phyloP scores from a whole-genome alignment of 31 red algal genomes.

The Asparagopsis taxiformis region DNA sequence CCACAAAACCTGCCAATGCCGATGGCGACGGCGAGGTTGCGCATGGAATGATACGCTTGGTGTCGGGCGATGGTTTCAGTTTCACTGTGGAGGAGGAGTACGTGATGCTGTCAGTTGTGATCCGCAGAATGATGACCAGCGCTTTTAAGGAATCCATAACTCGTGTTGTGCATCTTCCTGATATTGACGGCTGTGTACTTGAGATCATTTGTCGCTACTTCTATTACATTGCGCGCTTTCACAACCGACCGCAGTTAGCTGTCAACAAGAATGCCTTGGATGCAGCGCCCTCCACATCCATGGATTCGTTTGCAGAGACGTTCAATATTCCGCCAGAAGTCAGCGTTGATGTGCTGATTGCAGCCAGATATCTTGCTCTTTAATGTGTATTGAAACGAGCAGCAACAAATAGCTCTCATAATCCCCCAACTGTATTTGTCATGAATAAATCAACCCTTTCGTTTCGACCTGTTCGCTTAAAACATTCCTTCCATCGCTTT shows the following conservation, averaged over 20 bases:
- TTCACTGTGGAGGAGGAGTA: slow-evolving; percentile 54
- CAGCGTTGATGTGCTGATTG: slow-evolving; percentile 19
- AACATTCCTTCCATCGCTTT: no score
- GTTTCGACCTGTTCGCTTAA: no score
- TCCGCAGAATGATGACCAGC: slow-evolving; percentile 49
- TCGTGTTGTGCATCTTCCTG: slow-evolving; percentile 34
- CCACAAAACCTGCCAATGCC: not conserved
- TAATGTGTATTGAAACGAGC: not conserved
- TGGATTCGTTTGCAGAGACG: slow-evolving; percentile 28
- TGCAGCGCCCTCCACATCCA: slow-evolving; percentile 3
- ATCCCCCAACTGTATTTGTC: no score
- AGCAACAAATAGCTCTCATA: not conserved
- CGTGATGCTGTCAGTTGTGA: slow-evolving; percentile 50
- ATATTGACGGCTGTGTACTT: slow-evolving; percentile 49
- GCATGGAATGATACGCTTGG: slow-evolving; percentile 47
- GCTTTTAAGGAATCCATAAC: slow-evolving; percentile 61
- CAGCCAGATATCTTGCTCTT: slow-evolving; percentile 32
- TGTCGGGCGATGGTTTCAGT: slow-evolving; percentile 60
- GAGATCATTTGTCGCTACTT: slow-evolving; percentile 66
- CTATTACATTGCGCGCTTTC: slow-evolving; percentile 47
- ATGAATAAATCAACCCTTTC: no score
- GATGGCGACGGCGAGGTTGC: slow-evolving; percentile 26
- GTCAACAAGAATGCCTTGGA: not conserved
- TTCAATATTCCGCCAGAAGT: slow-evolving; percentile 41
- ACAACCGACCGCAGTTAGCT: slow-evolving; percentile 8